Evolutionary conservation across 768 basidiomycete species (phyloP).

Genomic region (Podaxis rugospora): DNA sequence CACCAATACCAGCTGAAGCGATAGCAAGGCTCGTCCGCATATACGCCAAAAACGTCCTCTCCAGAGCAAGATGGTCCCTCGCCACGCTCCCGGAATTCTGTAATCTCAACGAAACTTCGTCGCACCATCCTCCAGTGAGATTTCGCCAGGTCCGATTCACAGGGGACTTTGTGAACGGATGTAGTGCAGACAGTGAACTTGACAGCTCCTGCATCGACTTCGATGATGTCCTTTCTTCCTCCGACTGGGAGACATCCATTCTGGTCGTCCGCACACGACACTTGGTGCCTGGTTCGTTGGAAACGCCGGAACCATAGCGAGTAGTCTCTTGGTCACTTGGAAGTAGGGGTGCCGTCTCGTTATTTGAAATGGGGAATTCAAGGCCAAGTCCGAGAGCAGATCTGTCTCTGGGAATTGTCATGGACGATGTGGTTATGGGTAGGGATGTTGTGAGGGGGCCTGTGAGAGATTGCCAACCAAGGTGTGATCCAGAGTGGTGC

Average conservation of each 20-base stretch:
- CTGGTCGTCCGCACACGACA: neutral
- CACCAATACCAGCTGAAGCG: slow-evolving; percentile 57
- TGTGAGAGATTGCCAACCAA: no score
- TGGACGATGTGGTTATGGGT: neutral
- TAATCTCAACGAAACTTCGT: slow-evolving; percentile 28
- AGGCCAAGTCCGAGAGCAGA: neutral
- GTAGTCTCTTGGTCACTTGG: neutral
- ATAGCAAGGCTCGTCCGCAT: slow-evolving; percentile 60
- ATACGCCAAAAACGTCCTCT: slow-evolving; percentile 62
- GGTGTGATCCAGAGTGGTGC: no score
- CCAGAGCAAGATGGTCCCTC: slow-evolving; percentile 60
- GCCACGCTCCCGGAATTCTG: slow-evolving; percentile 62
- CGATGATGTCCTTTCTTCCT: neutral
- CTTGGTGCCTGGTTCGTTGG: neutral
- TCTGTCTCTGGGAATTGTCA: neutral
- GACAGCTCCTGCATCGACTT: neutral
- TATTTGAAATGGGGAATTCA: neutral
- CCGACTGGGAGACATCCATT: neutral
- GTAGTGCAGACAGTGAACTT: neutral
- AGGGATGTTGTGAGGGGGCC: no score
- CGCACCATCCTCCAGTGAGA: neutral
- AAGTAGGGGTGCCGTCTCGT: neutral
- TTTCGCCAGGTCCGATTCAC: neutral
- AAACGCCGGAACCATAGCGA: neutral
- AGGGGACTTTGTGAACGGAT: neutral